Evolutionary conservation across 306 rosid genomes (phyloP).

Genomic region (Quillaja saponaria): DNA sequence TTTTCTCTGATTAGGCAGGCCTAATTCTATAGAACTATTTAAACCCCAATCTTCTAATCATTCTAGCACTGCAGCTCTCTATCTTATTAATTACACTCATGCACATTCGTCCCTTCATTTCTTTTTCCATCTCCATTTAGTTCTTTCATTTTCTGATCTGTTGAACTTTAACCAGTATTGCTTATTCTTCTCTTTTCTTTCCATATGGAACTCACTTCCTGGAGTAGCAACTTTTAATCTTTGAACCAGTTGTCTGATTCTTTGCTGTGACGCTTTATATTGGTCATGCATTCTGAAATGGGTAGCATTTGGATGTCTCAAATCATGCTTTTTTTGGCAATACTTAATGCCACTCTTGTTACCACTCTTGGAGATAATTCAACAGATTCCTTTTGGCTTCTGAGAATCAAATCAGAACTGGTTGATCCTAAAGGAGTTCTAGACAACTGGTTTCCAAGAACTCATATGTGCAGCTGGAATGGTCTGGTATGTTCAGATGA

Average conservation of each 20-base stretch:
- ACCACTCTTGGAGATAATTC: constrained; percentile 42
- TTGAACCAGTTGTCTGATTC: constrained; percentile 33
- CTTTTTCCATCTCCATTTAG: constrained; percentile 27
- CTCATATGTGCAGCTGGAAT: constrained; percentile 66
- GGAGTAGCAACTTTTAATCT: constrained; percentile 28
- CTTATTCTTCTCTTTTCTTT: constrained; percentile 21
- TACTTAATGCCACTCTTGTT: constrained; percentile 38
- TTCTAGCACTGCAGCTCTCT: constrained; percentile 33
- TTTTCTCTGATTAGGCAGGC: constrained; percentile 34
- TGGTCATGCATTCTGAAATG: constrained; percentile 38
- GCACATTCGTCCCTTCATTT: constrained; percentile 33
- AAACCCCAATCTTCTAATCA: constrained; percentile 38
- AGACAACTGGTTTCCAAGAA: constrained; percentile 64
- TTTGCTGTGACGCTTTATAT: constrained; percentile 34
- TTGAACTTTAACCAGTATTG: constrained; percentile 21
- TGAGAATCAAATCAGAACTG: constrained; percentile 66
- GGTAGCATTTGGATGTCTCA: constrained; percentile 43
- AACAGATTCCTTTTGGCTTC: constrained; percentile 61
- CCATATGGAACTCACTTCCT: constrained; percentile 33
- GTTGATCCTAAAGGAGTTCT: constrained; percentile 62
- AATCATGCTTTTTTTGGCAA: constrained; percentile 45
- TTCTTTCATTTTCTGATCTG: constrained; percentile 19
- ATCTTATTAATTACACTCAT: constrained; percentile 14
- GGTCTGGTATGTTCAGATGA: constrained; percentile 68
- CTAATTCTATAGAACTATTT: constrained; percentile 45